phyloP scores from a whole-genome alignment of 345 rosid species.

The Hevea brasiliensis region DNA sequence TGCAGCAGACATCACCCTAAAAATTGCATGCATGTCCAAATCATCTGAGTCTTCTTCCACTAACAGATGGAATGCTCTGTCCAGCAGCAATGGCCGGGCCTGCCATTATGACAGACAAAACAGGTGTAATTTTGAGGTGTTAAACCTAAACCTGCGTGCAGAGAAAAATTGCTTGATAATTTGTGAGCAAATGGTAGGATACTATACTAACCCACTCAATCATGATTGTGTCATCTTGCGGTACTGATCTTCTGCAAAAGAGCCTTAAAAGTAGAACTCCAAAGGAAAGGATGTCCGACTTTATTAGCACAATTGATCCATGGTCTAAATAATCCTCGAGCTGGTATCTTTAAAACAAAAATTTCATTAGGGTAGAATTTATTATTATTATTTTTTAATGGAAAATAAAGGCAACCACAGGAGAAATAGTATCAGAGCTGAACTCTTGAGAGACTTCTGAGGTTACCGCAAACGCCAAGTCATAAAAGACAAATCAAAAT shows the following conservation, averaged over 20 bases:
- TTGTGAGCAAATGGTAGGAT: background rate
- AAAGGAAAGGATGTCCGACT: constrained; percentile 35
- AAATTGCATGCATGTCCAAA: constrained; percentile 39
- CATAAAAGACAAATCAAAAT: no score
- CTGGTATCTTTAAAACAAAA: constrained; percentile 20
- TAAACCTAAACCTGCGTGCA: no score
- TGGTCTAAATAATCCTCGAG: constrained; percentile 14
- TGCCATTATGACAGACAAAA: constrained; percentile 10
- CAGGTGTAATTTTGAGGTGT: no score
- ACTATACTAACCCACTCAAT: constrained; percentile 40
- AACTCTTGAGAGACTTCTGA: no score
- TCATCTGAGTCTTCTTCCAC: constrained; percentile 35
- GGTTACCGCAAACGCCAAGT: no score
- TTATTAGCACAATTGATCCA: constrained; percentile 20
- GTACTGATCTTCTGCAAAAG: constrained; percentile 35
- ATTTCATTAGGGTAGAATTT: no score
- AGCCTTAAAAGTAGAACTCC: constrained; percentile 45
- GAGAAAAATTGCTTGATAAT: background rate
- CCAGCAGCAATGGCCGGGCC: constrained; percentile 41
- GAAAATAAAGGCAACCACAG: no score
- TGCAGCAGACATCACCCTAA: constrained; percentile 45
- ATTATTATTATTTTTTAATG: no score
- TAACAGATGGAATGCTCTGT: constrained; percentile 41
- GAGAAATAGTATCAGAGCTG: no score
- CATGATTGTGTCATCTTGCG: constrained; percentile 35